Percentiles rank a stretch among this genome's conserved stretches.
phyloP scores from a whole-genome alignment of 1,139 yeast species.

The Wickerhamomyces sp. region DNA sequence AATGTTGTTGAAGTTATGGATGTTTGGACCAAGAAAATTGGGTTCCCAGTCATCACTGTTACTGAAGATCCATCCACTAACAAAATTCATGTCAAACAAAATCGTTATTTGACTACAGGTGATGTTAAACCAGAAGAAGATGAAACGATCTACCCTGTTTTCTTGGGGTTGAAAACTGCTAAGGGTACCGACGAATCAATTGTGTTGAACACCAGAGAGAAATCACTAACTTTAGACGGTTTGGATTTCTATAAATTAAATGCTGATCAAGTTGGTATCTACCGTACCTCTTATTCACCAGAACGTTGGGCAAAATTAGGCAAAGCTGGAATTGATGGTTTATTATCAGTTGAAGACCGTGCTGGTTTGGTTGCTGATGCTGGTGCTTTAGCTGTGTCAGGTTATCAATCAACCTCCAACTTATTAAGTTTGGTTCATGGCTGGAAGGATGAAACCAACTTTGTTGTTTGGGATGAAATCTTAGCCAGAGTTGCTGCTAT shows the following conservation, averaged over 20 bases:
- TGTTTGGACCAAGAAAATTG: constrained; percentile 78
- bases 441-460: constrained; percentile 66
- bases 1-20: constrained; percentile 72
- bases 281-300: constrained; percentile 72
- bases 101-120: constrained; percentile 75
- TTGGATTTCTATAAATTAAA: constrained; percentile 71
- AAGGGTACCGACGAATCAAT: constrained; percentile 61
- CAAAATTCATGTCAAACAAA: constrained; percentile 54
- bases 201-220: constrained; percentile 53
- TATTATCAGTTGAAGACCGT: constrained; percentile 76
- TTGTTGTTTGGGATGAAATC: constrained; percentile 79
- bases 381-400: constrained; percentile 66
- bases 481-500: constrained; percentile 50
- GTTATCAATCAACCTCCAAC: constrained; percentile 63
- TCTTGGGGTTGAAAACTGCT: constrained; percentile 70
- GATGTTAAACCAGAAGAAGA: constrained; percentile 74
- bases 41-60: constrained; percentile 77
- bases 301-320: constrained; percentile 75
- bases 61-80: constrained; percentile 38
- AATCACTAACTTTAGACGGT: constrained; percentile 38
- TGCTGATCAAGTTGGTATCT: constrained; percentile 79
- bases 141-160: constrained; percentile 73
- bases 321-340: constrained; percentile 59
- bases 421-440: constrained; percentile 59
- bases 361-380: constrained; percentile 86